Percentiles rank a stretch among this genome's conserved stretches.
Conservation (phyloP, 768 basidiomycete species). For the Suillus paluster region DNA sequence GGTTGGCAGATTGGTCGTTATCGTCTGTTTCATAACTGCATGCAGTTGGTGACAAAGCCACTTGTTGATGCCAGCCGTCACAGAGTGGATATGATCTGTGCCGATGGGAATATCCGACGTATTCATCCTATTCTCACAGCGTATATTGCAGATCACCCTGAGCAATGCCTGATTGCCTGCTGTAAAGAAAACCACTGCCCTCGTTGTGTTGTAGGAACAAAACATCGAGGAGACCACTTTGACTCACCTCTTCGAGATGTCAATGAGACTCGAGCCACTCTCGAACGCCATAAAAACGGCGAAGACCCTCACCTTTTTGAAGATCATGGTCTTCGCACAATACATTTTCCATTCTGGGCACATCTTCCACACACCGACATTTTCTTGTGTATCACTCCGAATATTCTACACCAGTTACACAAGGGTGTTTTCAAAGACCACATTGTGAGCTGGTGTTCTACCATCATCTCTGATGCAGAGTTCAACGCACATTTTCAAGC, state of each 20-base stretch:
- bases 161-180: slow-evolving; percentile 19
- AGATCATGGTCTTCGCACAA: slow-evolving; percentile 13
- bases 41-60: slow-evolving; percentile 15
- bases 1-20: slow-evolving; percentile 21
- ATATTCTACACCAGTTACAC: slow-evolving; percentile 52
- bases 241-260: not conserved
- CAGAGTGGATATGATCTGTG: slow-evolving; percentile 15
- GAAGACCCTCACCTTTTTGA: slow-evolving; percentile 14
- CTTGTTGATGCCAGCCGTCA: slow-evolving; percentile 13
- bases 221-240: not conserved
- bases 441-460: slow-evolving; percentile 39
- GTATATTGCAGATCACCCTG: slow-evolving; percentile 19
- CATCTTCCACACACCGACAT: slow-evolving; percentile 25
- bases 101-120: slow-evolving; percentile 11
- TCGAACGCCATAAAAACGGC: not conserved
- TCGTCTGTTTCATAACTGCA: slow-evolving; percentile 40
- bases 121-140: slow-evolving; percentile 19
- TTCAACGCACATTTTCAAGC: slow-evolving; percentile 19
- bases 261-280: not conserved
- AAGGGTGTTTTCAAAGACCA: slow-evolving; percentile 53
- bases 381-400: slow-evolving; percentile 40
- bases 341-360: slow-evolving; percentile 21
- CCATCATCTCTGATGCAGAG: slow-evolving; percentile 11
- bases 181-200: slow-evolving; percentile 18
- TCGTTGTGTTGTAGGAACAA: not conserved